A percentile compares a stretch with the other conserved stretches of the same genome.
These are phyloP conservation scores for Thraustochytrium sp. DNA, from an alignment of 352 stramenopile species.

Conservation along the genomic window DNA sequence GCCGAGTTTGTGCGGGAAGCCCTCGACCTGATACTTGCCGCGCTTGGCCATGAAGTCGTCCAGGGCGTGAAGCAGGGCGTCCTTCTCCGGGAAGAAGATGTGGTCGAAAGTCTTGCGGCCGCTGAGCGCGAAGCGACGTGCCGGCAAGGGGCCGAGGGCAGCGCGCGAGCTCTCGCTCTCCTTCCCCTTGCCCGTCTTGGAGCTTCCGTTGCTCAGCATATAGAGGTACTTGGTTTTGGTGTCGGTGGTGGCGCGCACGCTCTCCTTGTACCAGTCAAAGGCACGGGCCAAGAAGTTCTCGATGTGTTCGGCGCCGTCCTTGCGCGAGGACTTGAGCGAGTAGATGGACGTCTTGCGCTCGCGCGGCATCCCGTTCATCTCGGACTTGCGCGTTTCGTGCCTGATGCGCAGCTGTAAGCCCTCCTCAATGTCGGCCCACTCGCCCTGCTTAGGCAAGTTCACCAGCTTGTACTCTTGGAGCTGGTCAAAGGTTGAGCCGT, in stretches of 20 bases:
- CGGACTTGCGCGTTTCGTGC: not conserved
- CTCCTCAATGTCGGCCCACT: conserved; percentile 49
- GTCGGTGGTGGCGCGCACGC: conserved; percentile 7
- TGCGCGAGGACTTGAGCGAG: conserved; percentile 21
- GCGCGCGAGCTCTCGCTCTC: not conserved
- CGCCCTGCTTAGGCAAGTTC: conserved; percentile 34
- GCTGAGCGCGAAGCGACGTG: conserved; percentile 55
- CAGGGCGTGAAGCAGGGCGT: conserved; percentile 56
- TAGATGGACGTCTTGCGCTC: conserved; percentile 32
- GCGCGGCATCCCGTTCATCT: not conserved
- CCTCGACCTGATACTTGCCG: conserved; percentile 73
- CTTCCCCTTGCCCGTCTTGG: too few species aligned
- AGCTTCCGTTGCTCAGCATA: not conserved
- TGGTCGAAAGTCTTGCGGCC: conserved; percentile 65
- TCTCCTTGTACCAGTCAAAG: conserved; percentile 55
- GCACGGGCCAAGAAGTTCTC: conserved; percentile 53
- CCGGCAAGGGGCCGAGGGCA: not conserved
- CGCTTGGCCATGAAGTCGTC: conserved; percentile 55
- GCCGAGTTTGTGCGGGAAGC: conserved; percentile 76
- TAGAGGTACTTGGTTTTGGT: not conserved
- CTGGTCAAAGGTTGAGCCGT: conserved; percentile 47
- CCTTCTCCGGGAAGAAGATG: conserved; percentile 64
- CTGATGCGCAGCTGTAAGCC: conserved; percentile 32
- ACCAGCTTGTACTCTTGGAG: conserved; percentile 47
- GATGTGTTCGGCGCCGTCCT: conserved; percentile 45